Conservation (phyloP, 116 monocot species). For the Posidonia oceanica region DNA sequence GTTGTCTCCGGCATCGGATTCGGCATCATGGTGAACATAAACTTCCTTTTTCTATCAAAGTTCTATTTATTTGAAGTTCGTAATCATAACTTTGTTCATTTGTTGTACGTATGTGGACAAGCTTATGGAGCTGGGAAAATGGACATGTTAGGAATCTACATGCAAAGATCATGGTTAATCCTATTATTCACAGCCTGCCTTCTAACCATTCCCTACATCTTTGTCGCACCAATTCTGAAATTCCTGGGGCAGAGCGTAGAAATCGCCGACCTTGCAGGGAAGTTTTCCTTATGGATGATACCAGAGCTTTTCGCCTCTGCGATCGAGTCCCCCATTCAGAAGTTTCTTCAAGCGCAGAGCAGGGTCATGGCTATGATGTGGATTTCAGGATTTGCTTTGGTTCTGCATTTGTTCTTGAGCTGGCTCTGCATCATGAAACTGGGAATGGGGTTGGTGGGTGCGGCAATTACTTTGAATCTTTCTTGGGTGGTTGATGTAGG, state of each 20-base stretch:
- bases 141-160: conserved; percentile 35
- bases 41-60: background rate
- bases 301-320: conserved; percentile 32
- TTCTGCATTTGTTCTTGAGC: conserved; percentile 29
- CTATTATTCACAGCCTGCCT: conserved; percentile 13
- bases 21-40: conserved; percentile 29
- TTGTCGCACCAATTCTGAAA: conserved; percentile 31
- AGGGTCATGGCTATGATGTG: conserved; percentile 30
- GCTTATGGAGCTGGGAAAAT: conserved; percentile 32
- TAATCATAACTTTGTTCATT: too few species aligned
- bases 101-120: conserved; percentile 27
- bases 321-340: conserved; percentile 27
- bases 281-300: conserved; percentile 35
- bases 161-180: conserved; percentile 45
- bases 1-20: conserved; percentile 28
- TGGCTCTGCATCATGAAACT: conserved; percentile 34
- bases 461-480: conserved; percentile 35
- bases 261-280: conserved; percentile 27
- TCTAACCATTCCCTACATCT: conserved; percentile 16
- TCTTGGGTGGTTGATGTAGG: conserved; percentile 28
- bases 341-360: conserved; percentile 42
- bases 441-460: conserved; percentile 28
- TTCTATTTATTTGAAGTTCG: too few species aligned
- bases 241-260: conserved; percentile 22
- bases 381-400: conserved; percentile 24